A percentile compares a stretch with the other conserved stretches of the same genome.
These are phyloP conservation scores for Fragosphaeria purpurea DNA, from an alignment of 2,329 filamentous ascomycete genomes.

Conservation along the genomic window DNA sequence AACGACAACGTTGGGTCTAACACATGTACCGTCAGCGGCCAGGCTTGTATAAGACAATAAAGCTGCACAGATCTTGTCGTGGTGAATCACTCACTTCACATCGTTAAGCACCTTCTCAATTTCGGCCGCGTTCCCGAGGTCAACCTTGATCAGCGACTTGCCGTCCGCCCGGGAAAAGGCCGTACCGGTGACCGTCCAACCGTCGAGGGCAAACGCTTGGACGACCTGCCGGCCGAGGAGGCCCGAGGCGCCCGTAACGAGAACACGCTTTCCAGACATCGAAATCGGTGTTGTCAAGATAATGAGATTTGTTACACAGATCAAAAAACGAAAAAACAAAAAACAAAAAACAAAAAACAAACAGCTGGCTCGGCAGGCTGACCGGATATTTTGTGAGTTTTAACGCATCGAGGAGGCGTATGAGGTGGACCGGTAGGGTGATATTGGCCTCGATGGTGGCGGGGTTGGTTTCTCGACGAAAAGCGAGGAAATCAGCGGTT, in stretches of 20 bases:
- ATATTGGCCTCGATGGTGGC: too few species aligned
- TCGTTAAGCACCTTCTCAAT: slow-evolving; percentile 41
- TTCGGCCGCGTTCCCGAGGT: slow-evolving; percentile 37
- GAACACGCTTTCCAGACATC: slow-evolving; percentile 29
- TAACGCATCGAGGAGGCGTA: too few species aligned
- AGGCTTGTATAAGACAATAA: too few species aligned
- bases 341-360: not conserved
- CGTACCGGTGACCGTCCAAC: slow-evolving; percentile 63
- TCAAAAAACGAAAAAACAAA: not conserved
- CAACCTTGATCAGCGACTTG: slow-evolving; percentile 52
- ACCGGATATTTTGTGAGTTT: too few species aligned
- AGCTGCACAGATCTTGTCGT: too few species aligned
- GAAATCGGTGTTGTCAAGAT: too few species aligned
- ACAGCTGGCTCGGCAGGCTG: not conserved
- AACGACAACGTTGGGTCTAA: slow-evolving; percentile 64
- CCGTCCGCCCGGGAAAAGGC: slow-evolving; percentile 66
- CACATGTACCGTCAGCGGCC: too few species aligned
- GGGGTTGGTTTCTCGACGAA: too few species aligned
- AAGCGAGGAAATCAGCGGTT: too few species aligned
- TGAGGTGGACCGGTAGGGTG: too few species aligned
- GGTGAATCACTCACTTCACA: slow-evolving; percentile 33
- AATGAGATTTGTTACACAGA: too few species aligned
- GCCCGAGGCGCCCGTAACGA: slow-evolving; percentile 78
- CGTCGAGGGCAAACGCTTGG: slow-evolving; percentile 54
- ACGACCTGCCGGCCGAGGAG: slow-evolving; percentile 72